phyloP scores from a whole-genome alignment of 1,284 basidiomycete species.

The Lentinula novae-zelandiae region DNA sequence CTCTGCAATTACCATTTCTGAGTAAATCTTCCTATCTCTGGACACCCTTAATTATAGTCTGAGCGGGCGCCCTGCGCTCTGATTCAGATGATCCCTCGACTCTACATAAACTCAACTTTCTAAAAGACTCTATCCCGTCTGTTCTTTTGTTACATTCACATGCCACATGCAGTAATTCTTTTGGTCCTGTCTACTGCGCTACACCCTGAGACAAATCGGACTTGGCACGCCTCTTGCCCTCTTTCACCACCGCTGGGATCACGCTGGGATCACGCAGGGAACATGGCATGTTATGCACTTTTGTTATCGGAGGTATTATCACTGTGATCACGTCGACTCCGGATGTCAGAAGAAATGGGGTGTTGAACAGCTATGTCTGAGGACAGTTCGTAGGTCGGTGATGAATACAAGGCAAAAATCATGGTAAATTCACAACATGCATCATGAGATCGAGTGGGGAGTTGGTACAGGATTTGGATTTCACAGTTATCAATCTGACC shows the following conservation, averaged over 20 bases:
- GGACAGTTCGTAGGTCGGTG: conserved; percentile 38
- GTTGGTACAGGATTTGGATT: too few relatives aligned
- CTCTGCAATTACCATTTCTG: too few relatives aligned
- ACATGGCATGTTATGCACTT: conserved; percentile 79
- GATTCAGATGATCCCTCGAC: too few relatives aligned
- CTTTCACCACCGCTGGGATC: conserved; percentile 81
- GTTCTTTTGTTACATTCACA: conserved; percentile 78
- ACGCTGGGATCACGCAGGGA: conserved; percentile 88
- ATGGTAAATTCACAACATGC: too few relatives aligned
- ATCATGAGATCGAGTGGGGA: too few relatives aligned
- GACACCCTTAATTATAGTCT: too few relatives aligned
- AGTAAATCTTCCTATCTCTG: too few relatives aligned
- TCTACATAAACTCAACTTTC: not conserved
- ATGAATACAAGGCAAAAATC: too few relatives aligned
- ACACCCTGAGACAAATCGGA: conserved; percentile 83
- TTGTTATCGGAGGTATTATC: conserved; percentile 57
- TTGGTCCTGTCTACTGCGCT: conserved; percentile 86
- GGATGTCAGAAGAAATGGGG: conserved; percentile 62
- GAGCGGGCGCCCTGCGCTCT: too few relatives aligned
- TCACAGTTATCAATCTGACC: too few relatives aligned
- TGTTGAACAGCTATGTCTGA: conserved; percentile 86
- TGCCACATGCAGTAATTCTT: conserved; percentile 77
- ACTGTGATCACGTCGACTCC: too few relatives aligned
- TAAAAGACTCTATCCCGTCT: conserved; percentile 25
- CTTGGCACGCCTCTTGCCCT: conserved; percentile 84